phyloP scores from a whole-genome alignment of 2,329 filamentous ascomycete species.

The Fusarium torulosum region DNA sequence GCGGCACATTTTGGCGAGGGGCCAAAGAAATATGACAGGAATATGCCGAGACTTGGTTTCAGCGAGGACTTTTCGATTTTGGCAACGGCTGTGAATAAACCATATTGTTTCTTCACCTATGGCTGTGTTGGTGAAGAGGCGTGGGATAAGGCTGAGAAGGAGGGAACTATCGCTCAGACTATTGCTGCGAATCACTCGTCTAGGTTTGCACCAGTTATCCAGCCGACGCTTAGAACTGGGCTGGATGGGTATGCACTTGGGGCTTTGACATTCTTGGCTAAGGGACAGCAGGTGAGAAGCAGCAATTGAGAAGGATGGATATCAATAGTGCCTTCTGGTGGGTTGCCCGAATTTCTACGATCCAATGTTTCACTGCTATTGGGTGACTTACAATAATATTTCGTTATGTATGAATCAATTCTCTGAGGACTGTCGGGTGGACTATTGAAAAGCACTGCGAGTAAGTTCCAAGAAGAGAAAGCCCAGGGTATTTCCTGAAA shows the following conservation, averaged over 20 bases:
- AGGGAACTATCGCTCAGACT: constrained; percentile 29
- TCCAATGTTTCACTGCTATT: not conserved
- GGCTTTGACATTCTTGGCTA: constrained; percentile 12
- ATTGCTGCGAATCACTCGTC: constrained; percentile 47
- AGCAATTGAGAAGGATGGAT: no score
- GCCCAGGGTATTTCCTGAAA: no score
- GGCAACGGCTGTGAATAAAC: constrained; percentile 36
- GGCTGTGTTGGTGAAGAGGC: constrained; percentile 30
- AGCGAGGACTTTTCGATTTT: constrained; percentile 67
- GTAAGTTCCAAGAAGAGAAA: no score
- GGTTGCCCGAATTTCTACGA: not conserved
- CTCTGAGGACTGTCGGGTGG: no score
- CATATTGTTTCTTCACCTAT: constrained; percentile 40
- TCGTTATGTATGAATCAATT: no score
- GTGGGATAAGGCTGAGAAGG: constrained; percentile 34
- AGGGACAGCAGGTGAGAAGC: accelerated
- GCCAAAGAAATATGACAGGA: constrained; percentile 45
- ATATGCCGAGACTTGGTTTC: constrained; percentile 58
- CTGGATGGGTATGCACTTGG: constrained; percentile 7
- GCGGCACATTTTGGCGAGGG: constrained; percentile 57
- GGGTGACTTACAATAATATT: no score
- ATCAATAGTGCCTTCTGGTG: no score
- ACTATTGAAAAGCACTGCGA: no score
- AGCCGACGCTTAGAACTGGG: constrained; percentile 43
- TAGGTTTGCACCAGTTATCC: constrained; percentile 44